Evolutionary conservation across 1,139 yeast species (phyloP).

Genomic region (Sugiyamaella grinbergsii): DNA sequence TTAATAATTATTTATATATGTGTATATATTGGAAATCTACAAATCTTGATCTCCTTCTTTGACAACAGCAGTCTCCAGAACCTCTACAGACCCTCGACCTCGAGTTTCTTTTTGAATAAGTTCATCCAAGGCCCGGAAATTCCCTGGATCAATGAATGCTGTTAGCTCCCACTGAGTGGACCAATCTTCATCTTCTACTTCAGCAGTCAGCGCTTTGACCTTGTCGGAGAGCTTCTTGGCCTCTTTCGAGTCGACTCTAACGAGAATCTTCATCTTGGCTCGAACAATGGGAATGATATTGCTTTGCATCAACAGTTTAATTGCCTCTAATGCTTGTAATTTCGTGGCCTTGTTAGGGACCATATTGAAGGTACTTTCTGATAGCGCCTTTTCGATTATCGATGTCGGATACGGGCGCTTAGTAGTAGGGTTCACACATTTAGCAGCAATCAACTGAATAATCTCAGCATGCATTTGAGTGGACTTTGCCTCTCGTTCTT

Average conservation of each 20-base stretch:
- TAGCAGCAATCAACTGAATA: conserved; percentile 78
- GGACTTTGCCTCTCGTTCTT: conserved; percentile 79
- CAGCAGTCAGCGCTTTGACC: conserved; percentile 54
- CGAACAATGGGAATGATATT: conserved; percentile 92
- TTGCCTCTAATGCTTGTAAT: conserved; percentile 89
- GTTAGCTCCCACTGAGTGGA: conserved; percentile 58
- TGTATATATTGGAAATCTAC: background rate
- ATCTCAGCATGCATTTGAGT: conserved; percentile 82
- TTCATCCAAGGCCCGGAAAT: conserved; percentile 69
- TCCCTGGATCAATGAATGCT: conserved; percentile 86
- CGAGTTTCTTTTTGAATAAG: conserved; percentile 56
- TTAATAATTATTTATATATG: background rate
- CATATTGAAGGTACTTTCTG: conserved; percentile 78
- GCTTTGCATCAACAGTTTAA: conserved; percentile 68
- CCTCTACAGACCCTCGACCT: conserved; percentile 71
- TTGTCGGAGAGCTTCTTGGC: conserved; percentile 56
- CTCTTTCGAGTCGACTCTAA: conserved; percentile 49
- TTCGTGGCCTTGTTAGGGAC: conserved; percentile 81
- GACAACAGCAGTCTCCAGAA: conserved; percentile 86
- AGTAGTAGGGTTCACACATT: conserved; percentile 86
- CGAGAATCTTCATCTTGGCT: conserved; percentile 85
- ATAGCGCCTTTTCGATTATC: conserved; percentile 85
- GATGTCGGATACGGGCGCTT: conserved; percentile 92
- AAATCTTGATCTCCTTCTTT: conserved; percentile 54
- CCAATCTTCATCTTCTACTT: conserved; percentile 56